Evolutionary conservation across 2,329 filamentous ascomycete species (phyloP), one percentile per base, ranked within the genome.

Genomic region (Microcera coccophila): DNA sequence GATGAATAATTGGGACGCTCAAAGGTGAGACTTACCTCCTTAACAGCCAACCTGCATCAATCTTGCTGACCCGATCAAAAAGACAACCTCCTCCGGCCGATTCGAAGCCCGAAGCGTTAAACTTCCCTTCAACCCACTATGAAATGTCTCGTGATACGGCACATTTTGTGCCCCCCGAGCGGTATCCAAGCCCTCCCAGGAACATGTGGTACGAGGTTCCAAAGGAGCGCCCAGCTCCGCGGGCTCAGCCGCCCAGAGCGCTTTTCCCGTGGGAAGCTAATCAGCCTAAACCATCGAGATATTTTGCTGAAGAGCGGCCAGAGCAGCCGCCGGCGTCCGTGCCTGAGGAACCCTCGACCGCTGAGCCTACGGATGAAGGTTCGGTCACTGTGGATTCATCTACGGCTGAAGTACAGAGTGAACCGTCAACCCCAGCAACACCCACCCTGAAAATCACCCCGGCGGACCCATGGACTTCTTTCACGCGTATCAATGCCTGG

Each of bases 221-320:
- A 4, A 80, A 75, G 49, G 75, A 79, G 45, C 71, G 72, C 15
- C 79, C 80, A 17, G 74, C 79, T 36, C 70, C 65, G 18, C 57
- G 60, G n/a, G 54, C 75, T 33, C 72, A 82, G 50, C 77, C 71
- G 47, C 78, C 82, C 12, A 75, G 77, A 36, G 76, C 82, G 3
- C 83, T 97, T 37, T 98, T 98, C 64, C 93, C 93, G 1, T 98
- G 93, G 93, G 93, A 98, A 64, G 68, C 66, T 32, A 71, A 82
- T 44, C 79, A 78, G 48, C 75, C 84, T 11, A 79, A 73, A 55
- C 69, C 81, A 4, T 71, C 78, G 11, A 79, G 87, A 52, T 74
- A 82, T 11, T 93, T 90, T 58, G 51, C 44, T 18, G 47, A 48
- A 19, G 46, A 51, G 21, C 35, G 31, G 5, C 48, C 59, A n/a